Evolutionary conservation across 1,139 yeast genomes (phyloP).

Genomic region (Meyerozyma smithsonii): DNA sequence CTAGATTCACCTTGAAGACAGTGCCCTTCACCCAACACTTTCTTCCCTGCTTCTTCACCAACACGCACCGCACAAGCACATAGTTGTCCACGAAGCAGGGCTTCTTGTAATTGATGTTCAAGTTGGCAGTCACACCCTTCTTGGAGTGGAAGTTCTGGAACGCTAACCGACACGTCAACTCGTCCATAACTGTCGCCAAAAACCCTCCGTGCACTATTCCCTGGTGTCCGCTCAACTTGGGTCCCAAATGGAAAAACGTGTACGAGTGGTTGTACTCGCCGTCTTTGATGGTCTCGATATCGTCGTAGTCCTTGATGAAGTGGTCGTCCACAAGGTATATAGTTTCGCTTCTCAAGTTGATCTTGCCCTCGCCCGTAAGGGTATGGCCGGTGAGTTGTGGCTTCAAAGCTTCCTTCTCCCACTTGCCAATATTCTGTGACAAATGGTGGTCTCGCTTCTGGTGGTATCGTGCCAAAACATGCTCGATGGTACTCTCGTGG

Average conservation of each 20-base stretch:
- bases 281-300: conserved; percentile 5
- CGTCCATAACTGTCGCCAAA: conserved; percentile 50
- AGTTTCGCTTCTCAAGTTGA: conserved; percentile 9
- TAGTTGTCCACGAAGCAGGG: conserved; percentile 34
- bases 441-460: conserved; percentile 1
- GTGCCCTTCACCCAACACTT: conserved; percentile 42
- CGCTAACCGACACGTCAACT: conserved; percentile 48
- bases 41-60: conserved; percentile 32
- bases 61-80: conserved; percentile 32
- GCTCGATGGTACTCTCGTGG: background rate
- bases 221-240: conserved; percentile 43
- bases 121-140: conserved; percentile 44
- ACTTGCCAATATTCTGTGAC: conserved; percentile 1
- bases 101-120: conserved; percentile 37
- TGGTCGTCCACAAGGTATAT: conserved; percentile 11
- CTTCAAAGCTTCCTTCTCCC: conserved; percentile 3
- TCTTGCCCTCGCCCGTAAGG: conserved; percentile 9
- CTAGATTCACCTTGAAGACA: conserved; percentile 22
- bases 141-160: conserved; percentile 42
- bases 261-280: conserved; percentile 21
- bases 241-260: conserved; percentile 45
- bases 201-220: conserved; percentile 56
- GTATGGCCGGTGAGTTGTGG: conserved; percentile 10
- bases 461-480: background rate
- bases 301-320: conserved; percentile 7